Base-by-base conservation (phyloP, 2,329 filamentous ascomycete genomes). In the Penicillium sp. region DNA sequence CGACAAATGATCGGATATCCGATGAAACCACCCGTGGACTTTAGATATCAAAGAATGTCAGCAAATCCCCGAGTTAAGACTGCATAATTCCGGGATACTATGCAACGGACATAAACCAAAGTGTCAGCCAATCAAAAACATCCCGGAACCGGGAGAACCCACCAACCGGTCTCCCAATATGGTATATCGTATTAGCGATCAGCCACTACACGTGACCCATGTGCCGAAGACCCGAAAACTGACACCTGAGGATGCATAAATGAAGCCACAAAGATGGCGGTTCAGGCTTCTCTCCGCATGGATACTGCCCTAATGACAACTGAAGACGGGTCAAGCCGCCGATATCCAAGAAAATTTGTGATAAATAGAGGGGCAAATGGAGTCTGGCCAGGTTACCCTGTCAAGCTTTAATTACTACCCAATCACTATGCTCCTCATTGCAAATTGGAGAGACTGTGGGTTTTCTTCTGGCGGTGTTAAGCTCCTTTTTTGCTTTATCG, bases 191-290 rank as follows among this genome's bases (percentile, higher is more conserved):
- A 12, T 4, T 41, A 42, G 27, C 49, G 48, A 57, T 53, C 35
- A 9, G 8, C 0, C 3, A 3, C 0, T 1, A 1, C 55, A 57
- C 55, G 50, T 57, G 49, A 54, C 27, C 4, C 0, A 2, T 29
- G 42, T 57, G 55, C 55, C 55, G 55, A 54, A 47, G 23, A 57
- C 27, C 55, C 55, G 55, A 19, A 8, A 25, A 27, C 21, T 8
- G 19, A 27, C 27, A 25, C 54, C 54, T 57, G 13, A 57, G 54
- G 54, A n/a, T 17, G 9, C 23, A n/a, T n/a, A 29, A 54, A 15
- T 4, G 17, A 46, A 19, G 21, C 13, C 51, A 40, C 35, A 25
- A 38, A 38, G 17, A 23, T 19, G 15, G 3, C 7, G 27, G 37
- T 29, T 29, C 50, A 43, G 50, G 38, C 27, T 51, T 27, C 15